phyloP scores from a whole-genome alignment of 495 filamentous ascomycete genomes.

The Saxophila tyrrhenica region DNA sequence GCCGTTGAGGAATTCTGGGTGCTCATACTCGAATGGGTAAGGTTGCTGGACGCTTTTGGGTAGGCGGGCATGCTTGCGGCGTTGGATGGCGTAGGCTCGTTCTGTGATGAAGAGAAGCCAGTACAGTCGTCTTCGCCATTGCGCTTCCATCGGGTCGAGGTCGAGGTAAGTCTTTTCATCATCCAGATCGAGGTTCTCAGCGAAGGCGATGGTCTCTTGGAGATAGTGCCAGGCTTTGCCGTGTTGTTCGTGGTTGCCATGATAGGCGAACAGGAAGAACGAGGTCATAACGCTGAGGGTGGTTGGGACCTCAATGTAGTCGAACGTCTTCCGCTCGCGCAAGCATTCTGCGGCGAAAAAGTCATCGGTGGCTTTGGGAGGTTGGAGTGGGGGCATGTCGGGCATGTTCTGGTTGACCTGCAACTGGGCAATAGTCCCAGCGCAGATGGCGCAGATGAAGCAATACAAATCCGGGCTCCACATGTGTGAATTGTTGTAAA shows the following conservation, averaged over 20 bases:
- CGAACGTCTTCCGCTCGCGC: slow-evolving; percentile 17
- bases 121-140: slow-evolving; percentile 21
- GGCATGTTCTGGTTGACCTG: slow-evolving; percentile 10
- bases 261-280: slow-evolving; percentile 24
- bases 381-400: slow-evolving; percentile 5
- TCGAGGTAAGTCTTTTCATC: slow-evolving; percentile 15
- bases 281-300: slow-evolving; percentile 20
- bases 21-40: slow-evolving; percentile 16
- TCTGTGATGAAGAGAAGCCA: slow-evolving; percentile 25
- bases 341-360: slow-evolving; percentile 20
- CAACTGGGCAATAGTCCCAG: slow-evolving; percentile 20
- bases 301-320: slow-evolving; percentile 16
- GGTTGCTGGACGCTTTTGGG: slow-evolving; percentile 16
- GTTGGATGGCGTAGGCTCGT: slow-evolving; percentile 22
- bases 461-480: slow-evolving; percentile 15
- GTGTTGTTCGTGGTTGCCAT: slow-evolving; percentile 22
- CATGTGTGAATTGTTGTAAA: slow-evolving; percentile 6
- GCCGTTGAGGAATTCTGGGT: slow-evolving; percentile 19
- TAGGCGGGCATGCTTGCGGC: slow-evolving; percentile 18
- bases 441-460: slow-evolving; percentile 19
- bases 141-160: slow-evolving; percentile 17
- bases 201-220: slow-evolving; percentile 20
- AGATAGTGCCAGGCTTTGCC: slow-evolving; percentile 23
- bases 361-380: slow-evolving; percentile 11
- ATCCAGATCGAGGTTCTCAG: slow-evolving; percentile 19